A percentile compares a stretch with the other conserved stretches of the same genome.
These are phyloP conservation scores for Starmerella kuoi DNA, from an alignment of 805 yeast genomes.

Conservation along the genomic window DNA sequence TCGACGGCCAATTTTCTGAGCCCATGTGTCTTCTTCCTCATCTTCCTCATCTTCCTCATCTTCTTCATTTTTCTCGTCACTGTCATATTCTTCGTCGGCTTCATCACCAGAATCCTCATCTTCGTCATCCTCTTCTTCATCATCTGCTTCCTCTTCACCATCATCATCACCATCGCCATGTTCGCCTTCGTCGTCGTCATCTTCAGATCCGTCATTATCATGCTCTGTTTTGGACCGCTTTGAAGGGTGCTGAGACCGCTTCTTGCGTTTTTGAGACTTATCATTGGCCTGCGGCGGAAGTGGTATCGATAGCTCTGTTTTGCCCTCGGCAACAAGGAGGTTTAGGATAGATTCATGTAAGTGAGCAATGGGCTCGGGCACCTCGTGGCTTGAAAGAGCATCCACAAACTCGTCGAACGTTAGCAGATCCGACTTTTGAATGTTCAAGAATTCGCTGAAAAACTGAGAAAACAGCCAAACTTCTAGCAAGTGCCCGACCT, in stretches of 20 bases:
- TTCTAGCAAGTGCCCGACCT: slow-evolving; percentile 36
- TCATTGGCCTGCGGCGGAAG: slow-evolving; percentile 29
- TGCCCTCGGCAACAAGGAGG: slow-evolving; percentile 38
- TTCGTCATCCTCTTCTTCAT: slow-evolving; percentile 17
- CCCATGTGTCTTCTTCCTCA: slow-evolving; percentile 39
- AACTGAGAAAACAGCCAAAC: slow-evolving; percentile 66
- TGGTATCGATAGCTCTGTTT: slow-evolving; percentile 29
- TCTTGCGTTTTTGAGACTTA: slow-evolving; percentile 13
- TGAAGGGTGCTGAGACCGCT: background rate
- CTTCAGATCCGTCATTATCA: slow-evolving; percentile 12
- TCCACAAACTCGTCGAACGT: slow-evolving; percentile 68
- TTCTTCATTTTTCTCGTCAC: background rate
- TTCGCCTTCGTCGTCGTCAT: slow-evolving; percentile 26
- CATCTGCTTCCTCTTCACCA: slow-evolving; percentile 29
- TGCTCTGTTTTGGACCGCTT: slow-evolving; percentile 20
- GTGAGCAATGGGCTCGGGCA: slow-evolving; percentile 40
- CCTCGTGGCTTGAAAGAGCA: slow-evolving; percentile 33
- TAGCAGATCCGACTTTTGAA: slow-evolving; percentile 42
- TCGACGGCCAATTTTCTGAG: slow-evolving; percentile 60
- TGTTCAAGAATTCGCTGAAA: slow-evolving; percentile 47
- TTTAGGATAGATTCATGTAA: slow-evolving; percentile 55
- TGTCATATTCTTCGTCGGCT: background rate
- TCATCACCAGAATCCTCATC: slow-evolving; percentile 5
- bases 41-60: slow-evolving; percentile 3
- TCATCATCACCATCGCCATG: slow-evolving; percentile 8